A percentile compares a stretch with the other conserved stretches of the same genome.
Conservation (phyloP, 116 monocot genomes). For the Papilionanthe hybrid region DNA sequence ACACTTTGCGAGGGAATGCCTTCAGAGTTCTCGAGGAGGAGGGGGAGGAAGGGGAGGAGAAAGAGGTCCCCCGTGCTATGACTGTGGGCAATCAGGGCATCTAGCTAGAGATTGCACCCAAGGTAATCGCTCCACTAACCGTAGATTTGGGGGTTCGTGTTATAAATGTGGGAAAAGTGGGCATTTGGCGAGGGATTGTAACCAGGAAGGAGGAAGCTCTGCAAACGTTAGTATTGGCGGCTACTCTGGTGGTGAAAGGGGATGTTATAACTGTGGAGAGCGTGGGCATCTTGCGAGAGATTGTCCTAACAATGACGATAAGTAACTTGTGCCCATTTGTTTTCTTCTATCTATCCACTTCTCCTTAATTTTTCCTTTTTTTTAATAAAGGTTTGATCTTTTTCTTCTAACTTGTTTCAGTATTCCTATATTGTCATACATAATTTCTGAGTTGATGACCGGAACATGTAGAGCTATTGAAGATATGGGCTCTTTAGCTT, state of each 20-base stretch:
- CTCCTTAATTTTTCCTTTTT: background rate
- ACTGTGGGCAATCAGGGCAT: background rate
- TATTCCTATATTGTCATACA: background rate
- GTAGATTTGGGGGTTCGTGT: background rate
- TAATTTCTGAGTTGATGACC: background rate
- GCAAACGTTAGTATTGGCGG: background rate
- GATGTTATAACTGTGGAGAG: slow-evolving; percentile 15
- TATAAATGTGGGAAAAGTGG: background rate
- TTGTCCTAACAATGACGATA: slow-evolving; percentile 1
- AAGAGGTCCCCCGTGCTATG: background rate
- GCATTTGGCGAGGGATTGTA: slow-evolving; percentile 5
- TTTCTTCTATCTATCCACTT: background rate
- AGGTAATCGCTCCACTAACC: background rate
- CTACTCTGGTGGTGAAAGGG: background rate
- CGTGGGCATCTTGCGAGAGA: slow-evolving; percentile 10
- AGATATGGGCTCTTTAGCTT: background rate
- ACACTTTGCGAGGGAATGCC: slow-evolving; percentile 1
- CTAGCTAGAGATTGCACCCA: background rate
- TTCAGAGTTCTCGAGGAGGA: background rate
- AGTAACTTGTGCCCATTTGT: background rate
- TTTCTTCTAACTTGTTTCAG: background rate
- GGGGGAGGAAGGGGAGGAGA: background rate
- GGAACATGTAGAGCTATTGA: background rate
- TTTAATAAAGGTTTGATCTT: background rate
- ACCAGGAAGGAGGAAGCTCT: background rate